phyloP scores from a whole-genome alignment of 106 monocot species.

The Chionographis japonica region DNA sequence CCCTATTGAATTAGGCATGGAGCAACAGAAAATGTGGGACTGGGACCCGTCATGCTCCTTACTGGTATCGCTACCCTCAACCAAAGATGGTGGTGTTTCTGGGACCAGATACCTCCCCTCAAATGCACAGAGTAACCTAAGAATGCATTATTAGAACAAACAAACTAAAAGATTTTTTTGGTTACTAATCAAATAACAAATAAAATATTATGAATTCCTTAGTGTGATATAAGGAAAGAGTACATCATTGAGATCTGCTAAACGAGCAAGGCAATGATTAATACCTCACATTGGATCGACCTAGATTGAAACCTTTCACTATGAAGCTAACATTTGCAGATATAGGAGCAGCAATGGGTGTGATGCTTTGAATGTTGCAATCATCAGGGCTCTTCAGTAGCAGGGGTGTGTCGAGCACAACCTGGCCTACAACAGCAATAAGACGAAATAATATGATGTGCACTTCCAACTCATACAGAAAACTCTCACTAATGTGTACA shows the following conservation, averaged over 20 bases:
- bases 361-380: slow-evolving; percentile 40
- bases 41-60: slow-evolving; percentile 9
- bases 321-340: slow-evolving; percentile 58
- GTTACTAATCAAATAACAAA: too few species aligned
- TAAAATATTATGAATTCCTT: too few species aligned
- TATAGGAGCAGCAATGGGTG: slow-evolving; percentile 59
- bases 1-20: slow-evolving; percentile 48
- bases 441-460: background rate
- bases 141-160: background rate
- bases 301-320: slow-evolving; percentile 52
- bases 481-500: background rate
- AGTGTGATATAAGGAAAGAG: background rate
- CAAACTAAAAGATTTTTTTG: background rate
- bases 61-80: slow-evolving; percentile 2
- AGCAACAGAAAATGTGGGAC: slow-evolving; percentile 51
- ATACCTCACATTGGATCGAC: slow-evolving; percentile 42
- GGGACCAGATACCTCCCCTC: slow-evolving; percentile 72
- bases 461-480: background rate
- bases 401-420: slow-evolving; percentile 44
- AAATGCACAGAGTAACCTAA: slow-evolving; percentile 81
- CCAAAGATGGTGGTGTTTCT: slow-evolving; percentile 37
- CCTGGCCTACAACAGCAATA: slow-evolving; percentile 37
- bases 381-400: slow-evolving; percentile 20
- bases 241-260: background rate
- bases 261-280: background rate